Evolutionary conservation across 768 basidiomycete genomes (phyloP).

Genomic region (Rickenella mellea): DNA sequence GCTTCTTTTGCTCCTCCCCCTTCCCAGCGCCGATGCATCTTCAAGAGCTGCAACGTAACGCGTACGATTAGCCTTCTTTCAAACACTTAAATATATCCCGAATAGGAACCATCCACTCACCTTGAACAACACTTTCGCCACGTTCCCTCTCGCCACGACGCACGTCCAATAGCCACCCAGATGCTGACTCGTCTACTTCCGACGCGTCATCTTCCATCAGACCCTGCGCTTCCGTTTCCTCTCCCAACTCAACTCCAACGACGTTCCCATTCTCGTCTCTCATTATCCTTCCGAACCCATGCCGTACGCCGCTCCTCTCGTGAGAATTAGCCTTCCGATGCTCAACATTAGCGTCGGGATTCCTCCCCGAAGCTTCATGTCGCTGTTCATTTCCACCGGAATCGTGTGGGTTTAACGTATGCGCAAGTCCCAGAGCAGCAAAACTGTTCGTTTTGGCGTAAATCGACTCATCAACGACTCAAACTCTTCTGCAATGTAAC

Average conservation of each 20-base stretch:
- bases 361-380: neutral
- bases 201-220: slow-evolving; percentile 14
- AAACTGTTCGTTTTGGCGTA: slow-evolving; percentile 58
- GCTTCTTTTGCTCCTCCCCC: slow-evolving; percentile 31
- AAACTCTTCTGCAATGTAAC: neutral
- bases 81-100: neutral
- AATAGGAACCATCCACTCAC: slow-evolving; percentile 21
- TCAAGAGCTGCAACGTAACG: slow-evolving; percentile 46
- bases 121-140: slow-evolving; percentile 25
- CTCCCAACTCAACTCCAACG: slow-evolving; percentile 55
- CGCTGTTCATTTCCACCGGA: slow-evolving; percentile 55
- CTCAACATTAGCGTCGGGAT: neutral
- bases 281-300: slow-evolving; percentile 61
- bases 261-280: slow-evolving; percentile 74
- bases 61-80: slow-evolving; percentile 1
- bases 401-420: slow-evolving; percentile 55
- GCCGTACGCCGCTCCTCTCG: too few relatives aligned
- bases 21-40: slow-evolving; percentile 34
- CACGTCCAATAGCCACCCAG: slow-evolving; percentile 17
- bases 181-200: slow-evolving; percentile 31
- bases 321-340: neutral
- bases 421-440: slow-evolving; percentile 62
- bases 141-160: slow-evolving; percentile 14
- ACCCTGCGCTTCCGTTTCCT: slow-evolving; percentile 36
- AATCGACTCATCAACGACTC: too few relatives aligned